Evolutionary conservation across 2,329 filamentous ascomycete species (phyloP).

Genomic region (Ascochyta rabiei): DNA sequence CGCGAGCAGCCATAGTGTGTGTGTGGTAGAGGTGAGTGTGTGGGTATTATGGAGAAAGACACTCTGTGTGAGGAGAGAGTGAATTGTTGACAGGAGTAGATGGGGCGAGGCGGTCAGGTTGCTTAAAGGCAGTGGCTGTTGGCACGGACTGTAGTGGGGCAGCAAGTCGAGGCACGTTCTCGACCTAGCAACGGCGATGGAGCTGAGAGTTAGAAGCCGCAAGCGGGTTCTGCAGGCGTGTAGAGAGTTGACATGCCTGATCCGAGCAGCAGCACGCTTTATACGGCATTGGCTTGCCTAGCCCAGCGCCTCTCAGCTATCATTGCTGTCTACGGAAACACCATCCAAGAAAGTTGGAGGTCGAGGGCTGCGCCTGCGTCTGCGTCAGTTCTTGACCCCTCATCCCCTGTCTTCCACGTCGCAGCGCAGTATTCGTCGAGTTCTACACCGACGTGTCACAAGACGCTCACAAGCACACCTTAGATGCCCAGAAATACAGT

Average conservation of each 20-base stretch:
- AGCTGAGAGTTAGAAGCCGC: slow-evolving; percentile 11
- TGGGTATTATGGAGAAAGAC: slow-evolving; percentile 12
- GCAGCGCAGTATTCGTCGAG: slow-evolving; percentile 9
- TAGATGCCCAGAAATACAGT: not conserved
- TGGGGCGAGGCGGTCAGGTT: slow-evolving; percentile 25
- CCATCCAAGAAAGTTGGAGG: slow-evolving; percentile 1
- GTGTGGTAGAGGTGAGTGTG: slow-evolving; percentile 28
- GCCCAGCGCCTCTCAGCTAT: slow-evolving; percentile 21
- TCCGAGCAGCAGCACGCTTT: slow-evolving; percentile 18
- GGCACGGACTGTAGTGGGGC: slow-evolving; percentile 29
- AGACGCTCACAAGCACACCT: not conserved
- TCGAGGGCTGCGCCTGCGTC: slow-evolving; percentile 23
- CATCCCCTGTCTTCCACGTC: slow-evolving; percentile 15
- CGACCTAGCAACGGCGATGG: slow-evolving; percentile 24
- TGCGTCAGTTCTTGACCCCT: slow-evolving; percentile 22
- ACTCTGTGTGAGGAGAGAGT: slow-evolving; percentile 17
- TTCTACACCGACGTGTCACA: slow-evolving; percentile 1
- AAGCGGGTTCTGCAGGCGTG: slow-evolving; percentile 14
- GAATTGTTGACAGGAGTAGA: slow-evolving; percentile 23
- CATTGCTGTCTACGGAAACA: slow-evolving; percentile 10
- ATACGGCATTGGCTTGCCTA: slow-evolving; percentile 18
- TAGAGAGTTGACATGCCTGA: slow-evolving; percentile 11
- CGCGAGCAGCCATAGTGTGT: slow-evolving; percentile 70
- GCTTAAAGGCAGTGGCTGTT: slow-evolving; percentile 28
- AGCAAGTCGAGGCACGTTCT: slow-evolving; percentile 27